Evolutionary conservation across 2,329 filamentous ascomycete species (phyloP).

Genomic region (Epichloe coenophiala): DNA sequence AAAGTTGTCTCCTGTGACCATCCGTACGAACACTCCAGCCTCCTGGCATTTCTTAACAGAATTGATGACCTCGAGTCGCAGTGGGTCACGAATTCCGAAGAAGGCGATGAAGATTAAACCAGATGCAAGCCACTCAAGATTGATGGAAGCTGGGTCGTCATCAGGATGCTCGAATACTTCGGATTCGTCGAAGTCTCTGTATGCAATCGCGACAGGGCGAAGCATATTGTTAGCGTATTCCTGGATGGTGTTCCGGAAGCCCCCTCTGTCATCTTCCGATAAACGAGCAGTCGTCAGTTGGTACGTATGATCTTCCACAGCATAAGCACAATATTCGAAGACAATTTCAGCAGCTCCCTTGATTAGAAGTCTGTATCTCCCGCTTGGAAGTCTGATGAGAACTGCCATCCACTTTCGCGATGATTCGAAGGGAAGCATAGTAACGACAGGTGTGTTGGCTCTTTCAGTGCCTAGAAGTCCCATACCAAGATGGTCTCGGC

Average conservation of each 20-base stretch:
- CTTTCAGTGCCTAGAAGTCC: constrained; percentile 31
- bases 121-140: constrained; percentile 28
- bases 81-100: constrained; percentile 56
- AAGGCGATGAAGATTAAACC: constrained; percentile 33
- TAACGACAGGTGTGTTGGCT: constrained; percentile 28
- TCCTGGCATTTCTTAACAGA: constrained; percentile 49
- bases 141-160: constrained; percentile 20
- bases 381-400: constrained; percentile 31
- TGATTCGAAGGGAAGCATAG: constrained; percentile 41
- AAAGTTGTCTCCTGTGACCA: constrained; percentile 40
- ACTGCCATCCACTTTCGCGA: constrained; percentile 43
- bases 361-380: constrained; percentile 35
- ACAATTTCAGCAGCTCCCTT: constrained; percentile 47
- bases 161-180: constrained; percentile 43
- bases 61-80: constrained; percentile 46
- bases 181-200: constrained; percentile 58
- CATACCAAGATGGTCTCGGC: constrained; percentile 35
- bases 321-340: constrained; percentile 28
- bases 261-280: constrained; percentile 17
- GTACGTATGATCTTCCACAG: constrained; percentile 31
- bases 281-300: constrained; percentile 16
- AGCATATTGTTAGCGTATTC: constrained; percentile 55
- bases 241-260: constrained; percentile 21
- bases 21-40: constrained; percentile 53
- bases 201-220: constrained; percentile 62